phyloP scores from a whole-genome alignment of 768 basidiomycete species.

The Favolaschia claudopus region DNA sequence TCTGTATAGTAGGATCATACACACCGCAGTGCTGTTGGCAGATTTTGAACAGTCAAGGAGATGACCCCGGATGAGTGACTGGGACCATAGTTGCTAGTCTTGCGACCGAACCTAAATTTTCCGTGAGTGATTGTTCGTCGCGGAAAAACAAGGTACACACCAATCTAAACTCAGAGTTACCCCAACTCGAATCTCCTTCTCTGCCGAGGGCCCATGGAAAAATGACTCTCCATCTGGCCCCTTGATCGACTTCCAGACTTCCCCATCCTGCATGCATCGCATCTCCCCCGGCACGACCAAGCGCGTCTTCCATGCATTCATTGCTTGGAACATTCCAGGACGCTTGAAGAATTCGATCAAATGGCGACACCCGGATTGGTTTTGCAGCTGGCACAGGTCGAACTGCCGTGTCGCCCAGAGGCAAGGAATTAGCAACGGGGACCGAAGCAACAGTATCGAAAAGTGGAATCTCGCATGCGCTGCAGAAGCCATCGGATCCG shows the following conservation, averaged over 20 bases:
- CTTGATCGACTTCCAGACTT: constrained; percentile 23
- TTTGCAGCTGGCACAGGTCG: not conserved
- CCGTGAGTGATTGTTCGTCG: not conserved
- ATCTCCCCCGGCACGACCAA: not conserved
- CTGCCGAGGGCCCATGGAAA: constrained; percentile 9
- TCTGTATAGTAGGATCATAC: not conserved
- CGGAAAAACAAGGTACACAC: constrained; percentile 7
- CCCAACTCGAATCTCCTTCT: constrained; percentile 27
- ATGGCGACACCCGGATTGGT: constrained; percentile 21
- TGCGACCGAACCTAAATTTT: constrained; percentile 19
- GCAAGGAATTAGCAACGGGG: not conserved
- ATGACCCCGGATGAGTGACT: constrained; percentile 32
- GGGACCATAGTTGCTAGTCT: constrained; percentile 25
- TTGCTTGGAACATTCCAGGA: constrained; percentile 12
- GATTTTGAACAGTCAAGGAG: constrained; percentile 29
- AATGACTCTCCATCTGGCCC: constrained; percentile 21
- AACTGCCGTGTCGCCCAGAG: not conserved
- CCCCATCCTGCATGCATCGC: constrained; percentile 18
- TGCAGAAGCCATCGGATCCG: not conserved
- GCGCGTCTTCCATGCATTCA: constrained; percentile 20
- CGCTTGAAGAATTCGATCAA: constrained; percentile 19
- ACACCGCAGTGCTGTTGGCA: constrained; percentile 20
- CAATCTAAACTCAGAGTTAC: constrained; percentile 28
- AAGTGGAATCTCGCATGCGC: not conserved
- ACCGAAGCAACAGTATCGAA: not conserved